Percentiles rank a stretch among this genome's conserved stretches.
Evolutionary conservation across 768 basidiomycete genomes (phyloP).

Genomic region (Nevesoporus exiguus): DNA sequence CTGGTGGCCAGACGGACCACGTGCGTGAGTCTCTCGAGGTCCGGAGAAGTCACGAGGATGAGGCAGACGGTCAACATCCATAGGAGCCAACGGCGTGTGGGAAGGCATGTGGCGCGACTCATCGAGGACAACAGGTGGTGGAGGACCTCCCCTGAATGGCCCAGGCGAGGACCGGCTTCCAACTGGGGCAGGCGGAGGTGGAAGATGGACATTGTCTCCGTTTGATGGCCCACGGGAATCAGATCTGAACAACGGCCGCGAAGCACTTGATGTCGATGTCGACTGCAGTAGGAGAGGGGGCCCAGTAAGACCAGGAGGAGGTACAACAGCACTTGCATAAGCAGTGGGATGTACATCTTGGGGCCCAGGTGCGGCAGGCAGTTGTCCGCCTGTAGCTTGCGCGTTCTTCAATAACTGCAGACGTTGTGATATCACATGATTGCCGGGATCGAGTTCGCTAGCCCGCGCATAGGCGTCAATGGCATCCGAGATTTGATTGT

Average conservation of each 20-base stretch:
- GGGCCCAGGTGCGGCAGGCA: conserved; percentile 87
- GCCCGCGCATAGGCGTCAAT: conserved; percentile 98
- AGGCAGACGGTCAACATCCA: conserved; percentile 61
- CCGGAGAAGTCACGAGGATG: conserved; percentile 56
- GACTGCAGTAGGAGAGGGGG: conserved; percentile 64
- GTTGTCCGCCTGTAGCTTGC: conserved; percentile 65
- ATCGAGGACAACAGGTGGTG: conserved; percentile 77
- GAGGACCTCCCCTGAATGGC: conserved; percentile 80
- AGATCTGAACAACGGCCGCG: conserved; percentile 54
- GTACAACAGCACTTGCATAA: conserved; percentile 76
- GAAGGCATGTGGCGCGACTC: conserved; percentile 65
- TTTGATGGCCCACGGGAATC: conserved; percentile 60
- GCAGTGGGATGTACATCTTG: conserved; percentile 96
- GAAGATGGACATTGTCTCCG: conserved; percentile 43
- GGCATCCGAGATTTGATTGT: conserved; percentile 97
- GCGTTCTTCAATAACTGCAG: conserved; percentile 76
- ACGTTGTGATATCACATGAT: conserved; percentile 78
- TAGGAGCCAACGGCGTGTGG: conserved; percentile 74
- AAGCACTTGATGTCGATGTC: conserved; percentile 19
- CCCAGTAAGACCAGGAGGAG: conserved; percentile 64
- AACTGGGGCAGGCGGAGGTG: conserved; percentile 54
- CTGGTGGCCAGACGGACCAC: conserved; percentile 56
- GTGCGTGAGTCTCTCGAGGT: conserved; percentile 41
- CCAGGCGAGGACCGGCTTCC: conserved; percentile 55
- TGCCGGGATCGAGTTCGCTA: conserved; percentile 86